Conservation (phyloP, 2,329 filamentous ascomycete species). For the Epichloe gansuensis region DNA sequence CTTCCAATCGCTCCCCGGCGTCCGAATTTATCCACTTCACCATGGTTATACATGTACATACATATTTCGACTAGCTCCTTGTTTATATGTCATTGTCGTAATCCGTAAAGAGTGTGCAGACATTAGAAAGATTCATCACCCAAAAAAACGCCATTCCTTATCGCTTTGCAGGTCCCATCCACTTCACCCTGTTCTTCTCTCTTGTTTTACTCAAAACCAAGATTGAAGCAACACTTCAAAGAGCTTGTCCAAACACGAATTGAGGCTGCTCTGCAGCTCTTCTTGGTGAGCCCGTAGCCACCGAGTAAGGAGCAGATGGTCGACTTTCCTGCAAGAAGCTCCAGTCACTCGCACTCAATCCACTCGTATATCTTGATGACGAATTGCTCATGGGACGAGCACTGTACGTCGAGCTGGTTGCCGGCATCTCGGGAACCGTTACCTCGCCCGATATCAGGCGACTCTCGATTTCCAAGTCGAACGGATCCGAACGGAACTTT, state of each 20-base stretch:
- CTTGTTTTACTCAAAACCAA: too few relatives aligned
- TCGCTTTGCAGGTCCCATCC: not conserved
- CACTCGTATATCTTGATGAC: conserved; percentile 38
- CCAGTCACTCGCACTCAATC: conserved; percentile 32
- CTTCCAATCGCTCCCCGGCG: too few relatives aligned
- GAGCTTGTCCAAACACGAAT: conserved; percentile 1
- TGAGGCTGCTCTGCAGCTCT: not conserved
- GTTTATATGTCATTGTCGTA: not conserved
- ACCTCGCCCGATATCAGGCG: conserved; percentile 9
- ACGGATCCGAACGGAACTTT: conserved; percentile 52
- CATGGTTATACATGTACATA: too few relatives aligned
- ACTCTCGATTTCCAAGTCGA: conserved; percentile 43
- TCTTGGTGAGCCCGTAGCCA: not conserved
- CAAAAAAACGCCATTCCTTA: not conserved
- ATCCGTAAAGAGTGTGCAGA: not conserved
- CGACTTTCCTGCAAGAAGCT: conserved; percentile 16
- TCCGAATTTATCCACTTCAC: too few relatives aligned
- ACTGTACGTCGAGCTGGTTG: conserved; percentile 30
- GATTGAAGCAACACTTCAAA: not conserved
- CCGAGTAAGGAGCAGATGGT: not conserved
- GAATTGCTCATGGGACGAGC: conserved; percentile 28
- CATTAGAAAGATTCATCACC: not conserved
- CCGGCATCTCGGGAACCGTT: conserved; percentile 12
- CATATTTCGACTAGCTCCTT: not conserved
- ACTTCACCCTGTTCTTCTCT: too few relatives aligned